Base-by-base conservation (phyloP, 2,329 filamentous ascomycete genomes). In the Westerdykella ornata region DNA sequence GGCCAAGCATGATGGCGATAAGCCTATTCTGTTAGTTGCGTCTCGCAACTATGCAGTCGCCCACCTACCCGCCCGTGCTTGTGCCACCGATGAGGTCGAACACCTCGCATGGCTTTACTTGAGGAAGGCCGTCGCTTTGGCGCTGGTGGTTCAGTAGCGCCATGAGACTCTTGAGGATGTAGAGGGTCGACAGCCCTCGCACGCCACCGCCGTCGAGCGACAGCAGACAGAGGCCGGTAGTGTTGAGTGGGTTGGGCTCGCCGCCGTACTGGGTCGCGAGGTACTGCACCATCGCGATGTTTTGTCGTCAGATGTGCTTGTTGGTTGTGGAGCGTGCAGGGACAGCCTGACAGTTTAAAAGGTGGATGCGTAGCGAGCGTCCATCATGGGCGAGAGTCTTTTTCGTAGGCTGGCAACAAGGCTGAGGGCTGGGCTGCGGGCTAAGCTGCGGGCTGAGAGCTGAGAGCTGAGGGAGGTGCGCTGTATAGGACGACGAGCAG, bases 181-280 rank as follows among this genome's bases (percentile, higher is more conserved):
- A 49, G 22, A 55, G 49, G 13, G 48, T 39, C 28, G 45, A 53
- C 11, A 55, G 47, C 12, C 51, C 47, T 12, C 51, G 51, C 3
- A 55, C 45, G 2, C 52, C 45, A 29, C 52, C 52, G 38, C 52
- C 49, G 41, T 55, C 47, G 17, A 54, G 46, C 1, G 48, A 54
- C 35, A 54, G 44, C 35, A 54, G 44, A 38, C 49, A 48, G 30
- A 51, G 42, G 9, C 47, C 45, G 17, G 39, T 44, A 35, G 37
- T 44, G 37, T 51, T 45, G 3, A 50, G 28, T 11, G 40, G 46
- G 33, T 43, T 44, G 18, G 43, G 33, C 18, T 45, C 37, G 5
- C 35, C 39, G 34, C 35, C 39, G 18, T 43, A 33, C 39, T 42
- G 7, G 31, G 40, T 42, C 29, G 43, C n/a, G n/a, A n/a, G n/a